Base-by-base conservation (phyloP, 352 stramenopile species). In the Globisporangium echinulatum region DNA sequence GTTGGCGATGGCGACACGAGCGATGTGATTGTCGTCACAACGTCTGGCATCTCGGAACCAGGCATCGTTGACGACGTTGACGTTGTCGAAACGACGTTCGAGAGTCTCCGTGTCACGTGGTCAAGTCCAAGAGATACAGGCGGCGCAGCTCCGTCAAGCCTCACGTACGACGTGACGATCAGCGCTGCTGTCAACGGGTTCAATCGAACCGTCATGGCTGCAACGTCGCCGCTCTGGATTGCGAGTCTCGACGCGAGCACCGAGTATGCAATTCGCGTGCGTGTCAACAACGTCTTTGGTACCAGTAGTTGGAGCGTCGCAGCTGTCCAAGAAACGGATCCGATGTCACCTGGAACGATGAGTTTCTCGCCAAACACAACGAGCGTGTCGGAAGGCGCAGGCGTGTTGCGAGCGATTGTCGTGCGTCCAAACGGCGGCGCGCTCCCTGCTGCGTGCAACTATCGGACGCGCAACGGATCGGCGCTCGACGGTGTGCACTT, bases 301-400 rank as follows among this genome's bases (percentile, higher is more conserved):
- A 19, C 40, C 4, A 67, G 75, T 1, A 9, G 43, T 0, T 88
- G 78, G 78, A 83, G 70, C 55, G 7, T 14, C 1, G 38, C 33
- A 1, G 38, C 81, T 14, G 49, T 59, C 15, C 62, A 68, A n/a
- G 69, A 59, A 14, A 88, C 78, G 0, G 68, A 88, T 43, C 68
- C 74, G 1, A 58, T 85, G 9, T 77, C 70, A 0, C 72, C 78
- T 11, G 78, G 78, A 5, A 60, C 70, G 5, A 79, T 88, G 13
- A 63, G 61, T 19, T 86, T 88, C 33, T 15, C 33, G 1, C 44
- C 17, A 0, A 54, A 46, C 1, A 52, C 52, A 3, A 36, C 59
- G 2, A 65, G 37, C 4, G 61, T 82, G 6, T 67, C 58, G 4
- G 78, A 88, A 66, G 64, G 56, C 9, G 56, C 10, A 2, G n/a